Evolutionary conservation across 306 rosid species (phyloP).

Genomic region (Trifolium fragiferum): DNA sequence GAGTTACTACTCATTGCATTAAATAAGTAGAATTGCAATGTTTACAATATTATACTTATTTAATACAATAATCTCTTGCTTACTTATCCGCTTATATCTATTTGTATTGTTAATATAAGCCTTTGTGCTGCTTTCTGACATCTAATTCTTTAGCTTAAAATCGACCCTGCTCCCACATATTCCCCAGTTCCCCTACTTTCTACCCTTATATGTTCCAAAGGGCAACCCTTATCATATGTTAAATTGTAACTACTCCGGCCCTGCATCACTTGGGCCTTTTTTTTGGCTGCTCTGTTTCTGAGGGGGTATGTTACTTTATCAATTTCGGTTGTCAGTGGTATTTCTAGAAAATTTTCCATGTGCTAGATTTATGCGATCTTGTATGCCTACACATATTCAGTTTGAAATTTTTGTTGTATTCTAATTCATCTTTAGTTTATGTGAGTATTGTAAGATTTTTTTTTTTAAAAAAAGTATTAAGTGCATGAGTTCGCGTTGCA

Average conservation of each 20-base stretch:
- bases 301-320: conserved; percentile 22
- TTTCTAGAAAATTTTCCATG: conserved; percentile 12
- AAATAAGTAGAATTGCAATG: conserved; percentile 14
- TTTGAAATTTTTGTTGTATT: conserved; percentile 24
- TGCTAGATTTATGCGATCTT: conserved; percentile 25
- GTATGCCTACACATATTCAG: conserved; percentile 15
- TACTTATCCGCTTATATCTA: conserved; percentile 14
- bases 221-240: conserved; percentile 21
- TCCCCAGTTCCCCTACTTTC: conserved; percentile 23
- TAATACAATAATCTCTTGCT: conserved; percentile 2
- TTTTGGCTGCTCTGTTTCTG: conserved; percentile 9
- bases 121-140: conserved; percentile 7
- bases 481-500: conserved; percentile 12
- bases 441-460: neutral
- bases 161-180: neutral
- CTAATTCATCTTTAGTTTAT: conserved; percentile 4
- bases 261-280: conserved; percentile 18
- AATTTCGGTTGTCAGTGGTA: conserved; percentile 7
- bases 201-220: conserved; percentile 28
- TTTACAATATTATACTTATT: conserved; percentile 29
- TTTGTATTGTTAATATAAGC: conserved; percentile 17
- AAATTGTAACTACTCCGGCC: conserved; percentile 11
- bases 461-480: neutral
- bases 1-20: conserved; percentile 27
- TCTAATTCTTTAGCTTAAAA: conserved; percentile 11